Conservation (phyloP, 305 asterid species). For the Fraxinus ornus region DNA sequence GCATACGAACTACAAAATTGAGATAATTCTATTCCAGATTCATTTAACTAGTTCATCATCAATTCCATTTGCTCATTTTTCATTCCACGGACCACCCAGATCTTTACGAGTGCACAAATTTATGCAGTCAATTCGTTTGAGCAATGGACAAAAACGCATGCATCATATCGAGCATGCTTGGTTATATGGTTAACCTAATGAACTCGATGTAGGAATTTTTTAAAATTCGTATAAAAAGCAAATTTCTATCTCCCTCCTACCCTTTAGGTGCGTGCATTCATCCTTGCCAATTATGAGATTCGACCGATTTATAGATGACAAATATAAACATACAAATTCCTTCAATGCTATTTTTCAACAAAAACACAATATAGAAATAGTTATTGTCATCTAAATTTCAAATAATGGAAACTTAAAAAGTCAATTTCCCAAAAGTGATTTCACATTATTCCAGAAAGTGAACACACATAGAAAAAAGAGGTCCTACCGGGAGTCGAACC, state of each 20-base stretch:
- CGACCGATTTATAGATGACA: background rate
- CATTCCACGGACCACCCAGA: background rate
- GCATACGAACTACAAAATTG: background rate
- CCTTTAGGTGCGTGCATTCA: background rate
- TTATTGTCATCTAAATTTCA: background rate
- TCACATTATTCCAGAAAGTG: background rate
- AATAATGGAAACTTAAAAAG: background rate
- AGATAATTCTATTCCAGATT: background rate
- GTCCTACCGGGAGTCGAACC: slow-evolving; percentile 99
- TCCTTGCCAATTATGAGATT: background rate
- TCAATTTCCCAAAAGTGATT: background rate
- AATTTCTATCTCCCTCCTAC: background rate
- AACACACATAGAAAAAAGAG: slow-evolving; percentile 20
- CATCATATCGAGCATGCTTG: background rate
- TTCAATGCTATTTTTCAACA: background rate
- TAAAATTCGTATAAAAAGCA: background rate
- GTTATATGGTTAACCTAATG: background rate
- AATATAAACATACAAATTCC: background rate
- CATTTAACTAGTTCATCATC: background rate
- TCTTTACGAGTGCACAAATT: background rate
- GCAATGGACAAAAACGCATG: background rate
- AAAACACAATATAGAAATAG: background rate
- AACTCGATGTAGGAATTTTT: background rate
- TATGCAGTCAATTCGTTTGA: background rate
- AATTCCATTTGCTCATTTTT: background rate